Conservation (phyloP, 805 yeast species). For the Metschnikowia orientalis region DNA sequence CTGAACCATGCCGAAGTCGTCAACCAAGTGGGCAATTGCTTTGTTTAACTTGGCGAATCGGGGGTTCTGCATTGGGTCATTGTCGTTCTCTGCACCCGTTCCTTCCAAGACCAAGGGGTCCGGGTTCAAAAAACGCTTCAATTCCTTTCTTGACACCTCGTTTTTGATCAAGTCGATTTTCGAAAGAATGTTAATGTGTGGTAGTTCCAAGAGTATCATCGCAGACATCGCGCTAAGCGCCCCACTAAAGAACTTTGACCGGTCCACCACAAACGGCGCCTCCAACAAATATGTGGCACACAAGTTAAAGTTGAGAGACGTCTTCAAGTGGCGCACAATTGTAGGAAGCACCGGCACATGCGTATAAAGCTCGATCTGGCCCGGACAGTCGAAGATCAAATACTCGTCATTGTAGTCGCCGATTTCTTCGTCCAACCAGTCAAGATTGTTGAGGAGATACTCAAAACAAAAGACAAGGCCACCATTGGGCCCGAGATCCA, state of each 20-base stretch:
- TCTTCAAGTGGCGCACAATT: constrained; percentile 78
- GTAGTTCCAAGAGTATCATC: constrained; percentile 90
- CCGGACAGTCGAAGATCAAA: constrained; percentile 93
- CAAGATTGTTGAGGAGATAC: constrained; percentile 79
- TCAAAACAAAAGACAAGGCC: constrained; percentile 92
- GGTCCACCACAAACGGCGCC: constrained; percentile 89
- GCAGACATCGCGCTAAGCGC: constrained; percentile 97
- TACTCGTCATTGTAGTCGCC: constrained; percentile 96
- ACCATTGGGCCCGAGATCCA: constrained; percentile 92
- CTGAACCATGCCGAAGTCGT: constrained; percentile 98
- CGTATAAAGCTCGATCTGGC: constrained; percentile 91
- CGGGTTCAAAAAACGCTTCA: constrained; percentile 84
- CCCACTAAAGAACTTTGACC: constrained; percentile 90
- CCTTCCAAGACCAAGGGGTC: constrained; percentile 70
- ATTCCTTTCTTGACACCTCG: constrained; percentile 65
- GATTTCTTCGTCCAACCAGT: constrained; percentile 96
- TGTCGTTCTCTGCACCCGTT: constrained; percentile 7
- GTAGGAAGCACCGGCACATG: constrained; percentile 93
- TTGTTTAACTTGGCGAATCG: constrained; percentile 68
- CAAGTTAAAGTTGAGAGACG: constrained; percentile 73
- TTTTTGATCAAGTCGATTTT: constrained; percentile 84
- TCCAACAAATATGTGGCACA: constrained; percentile 93
- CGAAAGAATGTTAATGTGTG: constrained; percentile 87
- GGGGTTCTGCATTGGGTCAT: constrained; percentile 32
- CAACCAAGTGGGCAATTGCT: constrained; percentile 84